Evolutionary conservation across 1,284 basidiomycete species (phyloP).

Genomic region (Schizophyllum amplum): DNA sequence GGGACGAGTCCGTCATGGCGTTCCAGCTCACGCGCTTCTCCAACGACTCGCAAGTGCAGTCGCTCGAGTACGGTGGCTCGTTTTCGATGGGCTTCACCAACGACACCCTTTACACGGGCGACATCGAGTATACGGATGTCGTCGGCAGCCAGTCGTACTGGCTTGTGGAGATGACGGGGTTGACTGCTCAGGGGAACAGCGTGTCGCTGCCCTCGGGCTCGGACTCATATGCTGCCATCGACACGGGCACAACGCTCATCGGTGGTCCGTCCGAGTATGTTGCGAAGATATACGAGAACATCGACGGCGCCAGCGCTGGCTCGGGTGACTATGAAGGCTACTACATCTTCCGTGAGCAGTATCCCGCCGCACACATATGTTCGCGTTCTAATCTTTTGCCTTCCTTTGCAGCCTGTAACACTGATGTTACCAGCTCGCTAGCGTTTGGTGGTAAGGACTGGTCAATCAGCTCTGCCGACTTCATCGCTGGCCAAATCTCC

Average conservation of each 20-base stretch:
- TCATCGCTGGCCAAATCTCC: conserved; percentile 52
- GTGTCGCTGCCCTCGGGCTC: conserved; percentile 39
- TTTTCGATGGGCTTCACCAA: conserved; percentile 77
- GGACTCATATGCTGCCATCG: conserved; percentile 57
- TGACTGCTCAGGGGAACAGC: conserved; percentile 53
- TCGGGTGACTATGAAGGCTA: conserved; percentile 65
- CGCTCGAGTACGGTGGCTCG: conserved; percentile 67
- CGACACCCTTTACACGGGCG: conserved; percentile 62
- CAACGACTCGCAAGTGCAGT: conserved; percentile 40
- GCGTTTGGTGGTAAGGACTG: conserved; percentile 68
- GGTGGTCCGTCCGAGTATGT: conserved; percentile 68
- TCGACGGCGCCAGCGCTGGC: conserved; percentile 57
- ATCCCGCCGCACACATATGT: conserved; percentile 1
- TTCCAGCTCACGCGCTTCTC: conserved; percentile 76
- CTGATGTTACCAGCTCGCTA: conserved; percentile 58
- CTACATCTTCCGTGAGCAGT: conserved; percentile 58
- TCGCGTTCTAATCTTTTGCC: neutral
- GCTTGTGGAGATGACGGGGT: conserved; percentile 22
- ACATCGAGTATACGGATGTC: conserved; percentile 65
- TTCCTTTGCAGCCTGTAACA: conserved; percentile 70
- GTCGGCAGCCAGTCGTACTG: neutral
- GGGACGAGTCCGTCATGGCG: conserved; percentile 66
- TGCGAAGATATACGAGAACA: conserved; percentile 61
- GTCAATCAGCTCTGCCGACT: conserved; percentile 72
- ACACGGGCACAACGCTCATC: conserved; percentile 88